A percentile compares a stretch with the other conserved stretches of the same genome.
Conservation (phyloP, 2,329 filamentous ascomycete genomes). For the Trichoderma atroviride region DNA sequence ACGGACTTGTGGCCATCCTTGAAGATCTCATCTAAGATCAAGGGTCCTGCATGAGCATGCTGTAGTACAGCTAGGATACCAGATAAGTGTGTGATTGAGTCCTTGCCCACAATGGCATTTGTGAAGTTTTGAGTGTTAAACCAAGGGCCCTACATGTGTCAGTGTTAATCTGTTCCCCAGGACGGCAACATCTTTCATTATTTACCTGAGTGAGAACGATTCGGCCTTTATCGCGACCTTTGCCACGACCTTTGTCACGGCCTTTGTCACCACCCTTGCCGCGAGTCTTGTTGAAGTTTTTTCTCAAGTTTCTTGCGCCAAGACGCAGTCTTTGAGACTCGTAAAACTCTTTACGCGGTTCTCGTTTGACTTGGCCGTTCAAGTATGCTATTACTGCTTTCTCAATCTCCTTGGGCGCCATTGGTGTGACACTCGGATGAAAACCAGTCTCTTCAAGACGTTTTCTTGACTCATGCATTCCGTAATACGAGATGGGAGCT, state of each 20-base stretch:
- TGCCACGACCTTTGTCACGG: background rate
- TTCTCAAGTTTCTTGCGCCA: background rate
- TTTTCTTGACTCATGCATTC: constrained; percentile 27
- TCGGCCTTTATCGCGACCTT: background rate
- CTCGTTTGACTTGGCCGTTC: background rate
- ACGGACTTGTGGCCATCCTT: constrained; percentile 33
- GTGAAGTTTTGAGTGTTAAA: background rate
- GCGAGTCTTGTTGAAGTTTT: too few relatives aligned
- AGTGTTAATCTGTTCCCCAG: background rate
- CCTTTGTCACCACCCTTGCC: background rate
- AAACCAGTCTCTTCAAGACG: constrained; percentile 28
- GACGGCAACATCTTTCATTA: background rate
- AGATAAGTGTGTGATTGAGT: background rate
- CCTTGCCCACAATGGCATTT: background rate
- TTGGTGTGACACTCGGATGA: constrained; percentile 29
- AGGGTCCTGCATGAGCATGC: constrained; percentile 29
- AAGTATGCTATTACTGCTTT: background rate
- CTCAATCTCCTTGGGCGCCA: constrained; percentile 21
- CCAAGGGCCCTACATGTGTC: constrained; percentile 2
- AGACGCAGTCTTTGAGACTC: background rate
- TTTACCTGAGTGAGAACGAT: background rate
- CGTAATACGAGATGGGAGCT: constrained; percentile 23
- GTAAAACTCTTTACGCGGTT: background rate
- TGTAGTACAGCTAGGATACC: background rate
- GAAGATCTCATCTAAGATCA: constrained; percentile 29